A percentile compares a stretch with the other conserved stretches of the same genome.
Conservation (phyloP, 2,329 filamentous ascomycete genomes). For the Colletotrichum tofieldiae region DNA sequence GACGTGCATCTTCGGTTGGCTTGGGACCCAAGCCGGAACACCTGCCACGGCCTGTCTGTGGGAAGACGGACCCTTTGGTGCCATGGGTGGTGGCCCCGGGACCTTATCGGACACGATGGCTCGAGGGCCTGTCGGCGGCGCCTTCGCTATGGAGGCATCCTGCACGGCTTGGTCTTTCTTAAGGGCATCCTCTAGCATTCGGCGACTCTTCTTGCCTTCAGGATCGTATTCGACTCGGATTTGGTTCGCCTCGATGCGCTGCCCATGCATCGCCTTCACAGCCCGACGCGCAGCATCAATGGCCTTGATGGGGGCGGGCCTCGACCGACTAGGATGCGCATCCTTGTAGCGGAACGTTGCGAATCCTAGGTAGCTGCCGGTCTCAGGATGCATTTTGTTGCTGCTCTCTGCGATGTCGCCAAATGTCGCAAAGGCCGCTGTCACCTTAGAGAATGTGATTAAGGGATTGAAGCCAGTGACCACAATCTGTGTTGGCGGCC, state of each 20-base stretch:
- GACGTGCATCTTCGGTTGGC: slow-evolving; percentile 65
- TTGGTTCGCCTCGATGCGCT: slow-evolving; percentile 82
- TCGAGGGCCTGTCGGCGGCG: slow-evolving; percentile 57
- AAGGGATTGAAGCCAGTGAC: slow-evolving; percentile 97
- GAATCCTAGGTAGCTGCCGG: slow-evolving; percentile 93
- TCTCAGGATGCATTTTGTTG: slow-evolving; percentile 95
- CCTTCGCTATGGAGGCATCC: slow-evolving; percentile 49
- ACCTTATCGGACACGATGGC: slow-evolving; percentile 57
- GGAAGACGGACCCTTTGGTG: slow-evolving; percentile 86
- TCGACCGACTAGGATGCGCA: slow-evolving; percentile 67
- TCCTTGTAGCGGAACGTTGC: slow-evolving; percentile 93
- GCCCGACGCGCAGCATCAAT: slow-evolving; percentile 87
- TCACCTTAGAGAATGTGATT: slow-evolving; percentile 83
- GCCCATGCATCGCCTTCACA: slow-evolving; percentile 81
- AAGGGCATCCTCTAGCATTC: slow-evolving; percentile 82
- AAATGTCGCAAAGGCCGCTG: slow-evolving; percentile 82
- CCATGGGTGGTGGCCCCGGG: slow-evolving; percentile 82
- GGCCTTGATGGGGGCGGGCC: slow-evolving; percentile 74
- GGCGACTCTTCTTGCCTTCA: slow-evolving; percentile 86
- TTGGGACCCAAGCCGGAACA: slow-evolving; percentile 55
- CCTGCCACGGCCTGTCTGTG: slow-evolving; percentile 56
- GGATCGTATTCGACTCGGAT: slow-evolving; percentile 92
- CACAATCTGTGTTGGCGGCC: slow-evolving; percentile 90
- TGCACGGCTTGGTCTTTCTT: slow-evolving; percentile 72
- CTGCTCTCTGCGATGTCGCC: slow-evolving; percentile 92